Evolutionary conservation across 257 asterid genomes (phyloP).

Genomic region (Ehretia macrophylla): DNA sequence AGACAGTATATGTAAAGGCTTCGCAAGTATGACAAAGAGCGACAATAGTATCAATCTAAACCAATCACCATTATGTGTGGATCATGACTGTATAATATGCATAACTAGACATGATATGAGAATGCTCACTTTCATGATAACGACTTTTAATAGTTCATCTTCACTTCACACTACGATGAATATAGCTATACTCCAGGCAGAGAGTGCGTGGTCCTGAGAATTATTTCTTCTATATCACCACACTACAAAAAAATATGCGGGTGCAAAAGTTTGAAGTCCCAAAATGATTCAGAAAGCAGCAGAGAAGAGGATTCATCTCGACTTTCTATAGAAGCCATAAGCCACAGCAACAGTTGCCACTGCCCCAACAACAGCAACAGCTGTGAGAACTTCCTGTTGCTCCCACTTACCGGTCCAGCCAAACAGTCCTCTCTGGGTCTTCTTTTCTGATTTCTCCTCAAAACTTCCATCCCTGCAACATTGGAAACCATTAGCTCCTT

Average conservation of each 20-base stretch:
- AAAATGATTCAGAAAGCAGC: not conserved
- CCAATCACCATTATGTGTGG: not conserved
- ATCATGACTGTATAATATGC: too few relatives aligned
- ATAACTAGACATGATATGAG: not conserved
- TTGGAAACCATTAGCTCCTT: constrained; percentile 69
- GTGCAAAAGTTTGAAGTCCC: constrained; percentile 11
- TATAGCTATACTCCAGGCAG: not conserved
- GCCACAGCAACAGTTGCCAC: constrained; percentile 73
- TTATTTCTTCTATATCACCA: constrained; percentile 13
- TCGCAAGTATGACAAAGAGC: too few relatives aligned
- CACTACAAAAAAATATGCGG: constrained; percentile 22
- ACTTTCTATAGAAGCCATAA: constrained; percentile 51
- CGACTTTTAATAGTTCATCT: not conserved
- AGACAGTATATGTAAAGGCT: too few relatives aligned
- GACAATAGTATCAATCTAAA: not conserved
- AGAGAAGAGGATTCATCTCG: constrained; percentile 41
- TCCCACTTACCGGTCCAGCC: constrained; percentile 62
- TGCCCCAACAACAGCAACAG: constrained; percentile 65
- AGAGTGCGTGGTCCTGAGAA: not conserved
- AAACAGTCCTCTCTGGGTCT: constrained; percentile 29
- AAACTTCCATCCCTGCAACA: constrained; percentile 65
- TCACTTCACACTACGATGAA: not conserved
- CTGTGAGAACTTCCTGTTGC: constrained; percentile 62
- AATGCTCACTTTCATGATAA: too few relatives aligned
- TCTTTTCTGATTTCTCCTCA: constrained; percentile 38